Base-by-base conservation (phyloP, 2,329 filamentous ascomycete species). In the Fusarium xylarioides region DNA sequence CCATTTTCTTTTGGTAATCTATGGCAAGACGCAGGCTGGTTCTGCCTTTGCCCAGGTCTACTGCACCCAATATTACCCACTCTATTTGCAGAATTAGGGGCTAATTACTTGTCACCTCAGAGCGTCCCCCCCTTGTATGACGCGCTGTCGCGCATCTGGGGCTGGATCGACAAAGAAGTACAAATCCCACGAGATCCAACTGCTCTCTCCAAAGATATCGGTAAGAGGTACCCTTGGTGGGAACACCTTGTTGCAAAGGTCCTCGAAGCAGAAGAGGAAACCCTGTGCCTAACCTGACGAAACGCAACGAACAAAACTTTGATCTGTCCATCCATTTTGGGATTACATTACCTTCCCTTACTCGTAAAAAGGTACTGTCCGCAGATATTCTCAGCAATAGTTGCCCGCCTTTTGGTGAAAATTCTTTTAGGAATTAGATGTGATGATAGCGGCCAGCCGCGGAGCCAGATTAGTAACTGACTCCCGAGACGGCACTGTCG, bases 51-150 rank as follows among this genome's bases (percentile, higher is more conserved):
- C 64, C 66, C 52, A 52, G 54, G 53, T 68, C 70, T 63, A 63
- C 65, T 59, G 53, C 56, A 54, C n/a, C 47, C 47, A 50, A 34
- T 46, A 68, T 69, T 64, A 65, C 46, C 46, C 30, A 49, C 60
- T 74, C 63, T 67, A 67, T 52, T 68, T 38, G 62, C 47, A 73
- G 66, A 66, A 73, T 73, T 68, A 71, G 70, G 58, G 58, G 62
- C 73, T 76, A 72, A 74, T 53, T 28, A 67, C 30, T 16, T 50
- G 42, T 53, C 55, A 54, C 57, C 52, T 23, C 68, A 84, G 83
- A 84, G 82, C 62, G 83, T 84, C 5, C 83, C 83, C 28, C 83
- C 83, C 19, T 75, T 83, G 11, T 82, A 80, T 55, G 58, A 72
- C 2, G 77, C 80, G 18, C 73, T 84, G 21, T 59, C 77, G 56